Base-by-base conservation (phyloP, 805 yeast species). In the Jamesozyma lodderae region DNA sequence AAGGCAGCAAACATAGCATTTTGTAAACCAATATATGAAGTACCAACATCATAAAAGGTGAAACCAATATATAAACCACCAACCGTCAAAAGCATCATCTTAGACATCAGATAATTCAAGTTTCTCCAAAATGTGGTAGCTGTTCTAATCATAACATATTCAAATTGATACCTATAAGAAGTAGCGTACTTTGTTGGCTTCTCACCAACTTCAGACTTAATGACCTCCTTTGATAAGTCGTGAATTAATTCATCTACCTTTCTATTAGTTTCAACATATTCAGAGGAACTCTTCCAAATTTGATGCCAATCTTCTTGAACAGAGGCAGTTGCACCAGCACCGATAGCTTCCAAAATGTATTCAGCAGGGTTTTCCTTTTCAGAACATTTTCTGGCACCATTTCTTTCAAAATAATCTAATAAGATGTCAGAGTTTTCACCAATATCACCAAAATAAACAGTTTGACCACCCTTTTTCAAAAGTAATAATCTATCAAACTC, bases 321-420 rank as follows among this genome's bases (percentile, higher is more conserved):
- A 26, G 60, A 49, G 1, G 83, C 77, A 15, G 82, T 77, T 2
- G 86, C 83, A 47, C 83, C 86, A 17, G 86, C 85, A 26, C 86
- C 86, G 55, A 81, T 76, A 17, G 71, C 74, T 41, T 77, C 79
- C 41, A 79, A 57, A 58, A 78, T 74, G 63, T 77, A 79, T 54
- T 78, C 85, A 6, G 84, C 85, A 2, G 85, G 84, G 46, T 79
- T 79, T 38, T 75, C 83, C 10, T 52, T 56, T 13, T 55, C 52
- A 4, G 58, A 58, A 59, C 87, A 80, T 37, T 68, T 68, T 48
- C 77, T 69, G 13, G 85, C 84, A 17, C 92, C 82, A 49, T 77
- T 60, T 38, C 63, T 64, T 60, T 79, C 85, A 54, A 79, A 80
- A 57, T 80, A 81, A 36, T 66, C 51, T 24, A 76, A 68, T 54